Evolutionary conservation across 148 eudicot genomes (phyloP).

Genomic region (Fallopia convolvulus): DNA sequence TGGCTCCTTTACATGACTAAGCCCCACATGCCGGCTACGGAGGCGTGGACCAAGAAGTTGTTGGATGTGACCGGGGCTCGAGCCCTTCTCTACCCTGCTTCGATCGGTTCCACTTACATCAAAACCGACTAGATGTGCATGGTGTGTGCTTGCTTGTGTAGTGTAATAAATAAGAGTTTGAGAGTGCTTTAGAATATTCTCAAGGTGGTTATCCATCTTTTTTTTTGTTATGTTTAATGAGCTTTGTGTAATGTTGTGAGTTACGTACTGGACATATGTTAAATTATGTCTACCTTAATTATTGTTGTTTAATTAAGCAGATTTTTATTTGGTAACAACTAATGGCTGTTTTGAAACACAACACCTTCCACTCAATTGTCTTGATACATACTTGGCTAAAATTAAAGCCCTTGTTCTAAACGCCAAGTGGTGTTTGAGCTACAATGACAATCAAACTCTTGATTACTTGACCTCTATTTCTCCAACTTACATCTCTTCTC

Average conservation of each 20-base stretch:
- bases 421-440: too few relatives aligned
- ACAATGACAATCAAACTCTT: too few relatives aligned
- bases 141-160: neutral
- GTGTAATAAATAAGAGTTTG: neutral
- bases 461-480: too few relatives aligned
- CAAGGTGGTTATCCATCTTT: neutral
- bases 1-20: slow-evolving; percentile 13
- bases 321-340: too few relatives aligned
- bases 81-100: slow-evolving; percentile 16
- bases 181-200: neutral
- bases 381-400: too few relatives aligned
- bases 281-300: too few relatives aligned
- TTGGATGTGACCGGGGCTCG: slow-evolving; percentile 18
- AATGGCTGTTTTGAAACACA: too few relatives aligned
- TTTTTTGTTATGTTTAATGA: neutral
- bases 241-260: neutral
- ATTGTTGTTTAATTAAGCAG: too few relatives aligned
- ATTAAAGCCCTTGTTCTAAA: too few relatives aligned
- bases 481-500: too few relatives aligned
- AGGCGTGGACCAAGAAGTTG: slow-evolving; percentile 20
- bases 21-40: slow-evolving; percentile 5
- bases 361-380: too few relatives aligned
- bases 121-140: slow-evolving; percentile 10
- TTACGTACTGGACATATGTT: neutral
- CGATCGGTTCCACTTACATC: slow-evolving; percentile 9